Conservation (phyloP, 495 filamentous ascomycete species). For the Penicillium desertorum region DNA sequence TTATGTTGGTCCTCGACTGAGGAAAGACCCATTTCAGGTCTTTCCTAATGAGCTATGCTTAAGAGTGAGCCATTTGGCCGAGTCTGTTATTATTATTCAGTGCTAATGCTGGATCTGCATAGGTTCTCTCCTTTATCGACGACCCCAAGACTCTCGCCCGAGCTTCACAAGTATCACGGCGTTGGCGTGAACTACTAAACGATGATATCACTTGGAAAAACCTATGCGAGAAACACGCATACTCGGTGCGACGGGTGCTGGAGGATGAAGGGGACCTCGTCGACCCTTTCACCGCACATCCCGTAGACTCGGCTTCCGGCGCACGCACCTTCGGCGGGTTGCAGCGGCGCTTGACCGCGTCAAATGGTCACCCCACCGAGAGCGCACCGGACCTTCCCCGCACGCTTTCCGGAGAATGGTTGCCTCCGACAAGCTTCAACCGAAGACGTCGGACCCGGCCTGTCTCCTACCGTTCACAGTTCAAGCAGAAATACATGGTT, state of each 20-base stretch:
- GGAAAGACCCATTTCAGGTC: constrained; percentile 90
- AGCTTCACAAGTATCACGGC: constrained; percentile 86
- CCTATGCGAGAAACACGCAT: constrained; percentile 84
- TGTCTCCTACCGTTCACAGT: constrained; percentile 87
- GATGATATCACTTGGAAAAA: constrained; percentile 99
- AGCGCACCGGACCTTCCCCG: constrained; percentile 32
- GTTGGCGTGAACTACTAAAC: constrained; percentile 89
- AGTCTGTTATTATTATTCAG: constrained; percentile 3
- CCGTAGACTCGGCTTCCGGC: constrained; percentile 20
- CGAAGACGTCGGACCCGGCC: constrained; percentile 45
- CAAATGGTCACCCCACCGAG: constrained; percentile 30
- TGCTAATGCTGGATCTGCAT: constrained; percentile 12
- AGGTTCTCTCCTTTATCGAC: constrained; percentile 93
- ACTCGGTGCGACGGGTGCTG: constrained; percentile 64
- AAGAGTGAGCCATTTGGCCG: constrained; percentile 55
- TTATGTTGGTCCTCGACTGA: constrained; percentile 85
- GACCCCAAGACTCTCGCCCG: constrained; percentile 89
- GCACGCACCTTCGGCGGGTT: constrained; percentile 25
- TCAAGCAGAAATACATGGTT: constrained; percentile 95
- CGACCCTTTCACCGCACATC: constrained; percentile 38
- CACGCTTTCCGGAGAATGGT: constrained; percentile 40
- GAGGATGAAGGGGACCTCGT: constrained; percentile 46
- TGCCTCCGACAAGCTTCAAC: constrained; percentile 31
- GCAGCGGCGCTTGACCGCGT: constrained; percentile 31
- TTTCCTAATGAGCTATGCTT: constrained; percentile 91